phyloP scores from a whole-genome alignment of 305 asterid species.

The Nicotiana rustica region DNA sequence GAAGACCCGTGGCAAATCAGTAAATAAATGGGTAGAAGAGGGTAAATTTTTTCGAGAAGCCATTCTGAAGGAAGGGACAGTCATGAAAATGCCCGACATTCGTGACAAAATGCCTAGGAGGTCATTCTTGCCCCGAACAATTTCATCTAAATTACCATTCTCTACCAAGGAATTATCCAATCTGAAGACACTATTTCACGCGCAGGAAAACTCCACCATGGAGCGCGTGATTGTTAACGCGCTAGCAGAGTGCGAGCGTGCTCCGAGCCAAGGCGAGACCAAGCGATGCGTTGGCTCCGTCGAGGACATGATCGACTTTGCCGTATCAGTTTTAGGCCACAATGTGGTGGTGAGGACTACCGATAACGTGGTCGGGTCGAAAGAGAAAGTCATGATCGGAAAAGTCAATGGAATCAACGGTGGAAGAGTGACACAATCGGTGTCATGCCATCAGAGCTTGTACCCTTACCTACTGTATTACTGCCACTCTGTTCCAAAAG shows the following conservation, averaged over 20 bases:
- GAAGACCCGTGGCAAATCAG: constrained; percentile 38
- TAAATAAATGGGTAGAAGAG: constrained; percentile 57
- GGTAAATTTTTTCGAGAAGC: constrained; percentile 80
- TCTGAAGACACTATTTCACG: constrained; percentile 52
- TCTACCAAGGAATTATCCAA: constrained; percentile 43
- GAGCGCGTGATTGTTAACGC: constrained; percentile 54
- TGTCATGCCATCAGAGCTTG: constrained; percentile 85
- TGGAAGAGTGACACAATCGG: constrained; percentile 65
- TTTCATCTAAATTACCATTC: constrained; percentile 60
- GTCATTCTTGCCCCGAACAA: constrained; percentile 74
- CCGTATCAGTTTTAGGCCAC: constrained; percentile 50
- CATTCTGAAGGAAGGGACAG: constrained; percentile 62
- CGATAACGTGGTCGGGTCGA: constrained; percentile 60
- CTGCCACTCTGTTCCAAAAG: constrained; percentile 82
- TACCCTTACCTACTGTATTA: constrained; percentile 77
- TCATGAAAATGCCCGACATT: constrained; percentile 73
- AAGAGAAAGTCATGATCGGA: constrained; percentile 55
- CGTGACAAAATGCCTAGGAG: constrained; percentile 76
- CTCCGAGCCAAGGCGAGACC: constrained; percentile 69
- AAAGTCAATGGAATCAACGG: constrained; percentile 61
- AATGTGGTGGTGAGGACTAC: constrained; percentile 64
- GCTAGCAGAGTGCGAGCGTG: constrained; percentile 63
- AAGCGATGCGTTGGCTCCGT: constrained; percentile 68
- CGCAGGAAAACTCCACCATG: constrained; percentile 52
- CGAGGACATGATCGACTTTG: constrained; percentile 82